These are phyloP conservation scores for Microcyclospora tardicrescens DNA, from an alignment of 2,329 filamentous ascomycete genomes.

Conservation along the genomic window DNA sequence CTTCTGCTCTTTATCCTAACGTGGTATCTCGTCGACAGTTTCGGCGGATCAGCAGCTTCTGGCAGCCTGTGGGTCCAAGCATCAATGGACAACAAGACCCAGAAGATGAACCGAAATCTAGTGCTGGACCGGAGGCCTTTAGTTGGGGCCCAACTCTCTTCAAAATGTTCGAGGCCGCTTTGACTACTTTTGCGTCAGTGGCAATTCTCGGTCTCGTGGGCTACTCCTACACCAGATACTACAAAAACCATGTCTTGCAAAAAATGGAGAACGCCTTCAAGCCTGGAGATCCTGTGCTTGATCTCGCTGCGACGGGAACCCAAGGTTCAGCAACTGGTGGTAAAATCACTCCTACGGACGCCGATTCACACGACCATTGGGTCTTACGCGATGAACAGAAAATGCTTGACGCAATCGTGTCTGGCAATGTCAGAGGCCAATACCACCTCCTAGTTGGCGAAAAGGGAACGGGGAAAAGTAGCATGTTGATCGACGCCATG, in stretches of 20 bases:
- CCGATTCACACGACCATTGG: slow-evolving; percentile 54
- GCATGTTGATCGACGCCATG: slow-evolving; percentile 95
- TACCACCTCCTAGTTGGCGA: slow-evolving; percentile 90
- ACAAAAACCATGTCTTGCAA: slow-evolving; percentile 79
- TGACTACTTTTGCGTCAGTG: slow-evolving; percentile 39
- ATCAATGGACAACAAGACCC: neutral
- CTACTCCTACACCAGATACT: slow-evolving; percentile 41
- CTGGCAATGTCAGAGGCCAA: slow-evolving; percentile 59
- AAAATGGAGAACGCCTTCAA: slow-evolving; percentile 91
- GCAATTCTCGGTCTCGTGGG: slow-evolving; percentile 37
- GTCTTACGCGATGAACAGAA: slow-evolving; percentile 70
- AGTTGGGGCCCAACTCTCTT: slow-evolving; percentile 27
- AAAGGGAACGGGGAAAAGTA: slow-evolving; percentile 92
- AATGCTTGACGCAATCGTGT: slow-evolving; percentile 69
- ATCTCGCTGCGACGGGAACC: slow-evolving; percentile 41
- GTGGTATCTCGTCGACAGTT: neutral
- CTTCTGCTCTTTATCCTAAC: too few relatives aligned
- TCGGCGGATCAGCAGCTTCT: neutral
- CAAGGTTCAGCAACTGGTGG: slow-evolving; percentile 11
- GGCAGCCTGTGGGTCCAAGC: neutral
- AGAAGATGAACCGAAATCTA: neutral
- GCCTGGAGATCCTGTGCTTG: slow-evolving; percentile 66
- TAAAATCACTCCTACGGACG: slow-evolving; percentile 16
- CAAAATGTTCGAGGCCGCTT: slow-evolving; percentile 40
- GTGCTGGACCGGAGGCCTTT: slow-evolving; percentile 5